Conservation (phyloP, 148 eudicot species). For the Camellia japonica region DNA sequence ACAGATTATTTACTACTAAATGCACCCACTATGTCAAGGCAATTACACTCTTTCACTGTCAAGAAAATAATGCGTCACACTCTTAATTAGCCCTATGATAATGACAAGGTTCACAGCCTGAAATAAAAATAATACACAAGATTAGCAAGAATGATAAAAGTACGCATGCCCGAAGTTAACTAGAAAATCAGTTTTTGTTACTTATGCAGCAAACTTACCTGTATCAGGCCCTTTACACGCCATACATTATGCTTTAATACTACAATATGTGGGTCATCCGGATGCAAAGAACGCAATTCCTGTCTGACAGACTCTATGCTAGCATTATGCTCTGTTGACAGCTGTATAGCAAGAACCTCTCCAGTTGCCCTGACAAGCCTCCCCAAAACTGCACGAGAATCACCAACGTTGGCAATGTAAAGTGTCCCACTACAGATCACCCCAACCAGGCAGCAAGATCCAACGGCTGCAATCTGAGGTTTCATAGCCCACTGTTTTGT, state of each 20-base stretch:
- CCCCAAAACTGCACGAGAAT: conserved; percentile 46
- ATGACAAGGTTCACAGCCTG: neutral
- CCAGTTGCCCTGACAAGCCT: conserved; percentile 36
- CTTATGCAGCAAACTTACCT: conserved; percentile 17
- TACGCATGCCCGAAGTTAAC: neutral
- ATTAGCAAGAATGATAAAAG: neutral
- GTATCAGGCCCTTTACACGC: conserved; percentile 43
- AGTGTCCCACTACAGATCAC: conserved; percentile 37
- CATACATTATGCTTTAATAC: conserved; percentile 37
- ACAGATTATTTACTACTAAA: neutral
- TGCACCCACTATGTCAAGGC: conserved; percentile 6
- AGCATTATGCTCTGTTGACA: conserved; percentile 40
- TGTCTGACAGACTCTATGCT: conserved; percentile 37
- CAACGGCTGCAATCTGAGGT: conserved; percentile 47
- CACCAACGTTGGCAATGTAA: conserved; percentile 41
- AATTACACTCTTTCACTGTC: neutral
- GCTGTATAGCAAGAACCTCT: conserved; percentile 38
- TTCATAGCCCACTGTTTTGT: conserved; percentile 37
- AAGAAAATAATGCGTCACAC: neutral
- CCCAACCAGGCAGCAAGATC: conserved; percentile 41
- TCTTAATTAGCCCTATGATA: neutral
- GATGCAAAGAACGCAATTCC: conserved; percentile 42
- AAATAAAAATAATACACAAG: neutral
- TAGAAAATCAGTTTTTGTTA: neutral
- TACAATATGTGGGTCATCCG: conserved; percentile 39